Base-by-base conservation (phyloP, 2,329 filamentous ascomycete genomes). In the Fusarium brevicatenulatum region DNA sequence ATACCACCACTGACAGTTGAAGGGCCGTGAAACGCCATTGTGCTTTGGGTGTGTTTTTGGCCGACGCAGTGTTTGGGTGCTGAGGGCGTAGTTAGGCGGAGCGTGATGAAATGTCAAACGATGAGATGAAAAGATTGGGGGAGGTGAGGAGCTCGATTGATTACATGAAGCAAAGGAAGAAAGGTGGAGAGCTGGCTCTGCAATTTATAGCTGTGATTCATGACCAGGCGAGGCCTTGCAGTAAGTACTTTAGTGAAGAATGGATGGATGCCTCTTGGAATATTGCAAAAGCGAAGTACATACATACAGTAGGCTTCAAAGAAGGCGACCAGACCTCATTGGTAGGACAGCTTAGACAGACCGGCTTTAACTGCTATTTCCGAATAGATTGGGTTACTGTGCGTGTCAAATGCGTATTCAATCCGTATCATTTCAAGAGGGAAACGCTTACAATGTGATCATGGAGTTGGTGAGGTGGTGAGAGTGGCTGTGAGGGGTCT, bases 231-330 rank as follows among this genome's bases (percentile, higher is more conserved):
- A 55, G 46, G 66, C 30, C 57, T 62, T 30, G 36, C 30, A 18
- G 21, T 23, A 21, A 15, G 23, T 28, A 34, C 12, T 12, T 32
- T 13, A 21, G 19, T 37, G 36, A 19, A 43, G 46, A 65, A 53
- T 19, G 28, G 44, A 49, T 39, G 55, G 50, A 50, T 39, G 59
- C 64, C 60, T 56, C 42, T 49, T 36, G 32, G 30, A n/a, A 52
- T 32, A 66, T 50, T 44, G 66, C 66, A 67, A 63, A 56, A 25
- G 70, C 70, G 70, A 68, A 58, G 53, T 44, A 72, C 57, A 67
- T 44, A 72, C 53, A 71, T 44, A 72, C 57, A 71, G 50, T 23
- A 59, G 28, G 28, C 42, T 36, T n/a, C 50, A 9, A 25, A 30
- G 11, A 54, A 57, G 57, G 54, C 57, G 56, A 30, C 53, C 40